Base-by-base conservation (phyloP, 2,329 filamentous ascomycete species). In the Gliomastix tumulicola region DNA sequence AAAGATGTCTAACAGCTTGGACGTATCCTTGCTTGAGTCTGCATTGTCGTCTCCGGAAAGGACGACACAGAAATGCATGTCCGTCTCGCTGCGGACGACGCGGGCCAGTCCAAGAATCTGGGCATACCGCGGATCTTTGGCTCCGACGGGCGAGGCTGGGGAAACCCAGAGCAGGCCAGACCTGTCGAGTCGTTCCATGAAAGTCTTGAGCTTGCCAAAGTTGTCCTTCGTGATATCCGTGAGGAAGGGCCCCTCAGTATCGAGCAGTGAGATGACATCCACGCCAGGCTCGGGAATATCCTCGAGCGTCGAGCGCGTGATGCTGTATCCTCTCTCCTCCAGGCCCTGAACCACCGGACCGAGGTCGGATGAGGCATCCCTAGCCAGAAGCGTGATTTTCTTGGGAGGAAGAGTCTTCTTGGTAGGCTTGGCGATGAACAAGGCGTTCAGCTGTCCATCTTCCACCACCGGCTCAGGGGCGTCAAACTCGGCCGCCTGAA, bases 401-500 rank as follows among this genome's bases (percentile, higher is more conserved):
- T 32, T 28, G 25, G 17, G 25, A 13, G 2, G 13, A n/a, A 9
- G 25, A 28, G 10, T 28, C 25, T 28, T 28, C 25, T 28, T 28
- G 25, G 11, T 9, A 28, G 25, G 25, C 11, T 28, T 28, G 10
- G 25, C 25, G 10, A 28, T 28, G 25, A 28, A 28, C 3, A 32
- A 9, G 30, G 30, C 30, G 30, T 17, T 16, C 15, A 32, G 30
- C 30, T 32, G 30, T 16, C 12, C 30, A 32, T 13, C n/a, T 9
- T 32, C 30, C 7, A 32, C 15, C 7, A 32, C 30, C 15, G 18
- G 7, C 16, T 32, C 30, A 13, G 30, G 30, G 18, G 18, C 16
- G 4, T 39, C 35, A 35, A 59, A 60, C 0, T 54, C 53, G 3
- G 50, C 47, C 2, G 35, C 33, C 6, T 43, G 39, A 3, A 61